phyloP scores from a whole-genome alignment of 169 alveolate genomes.

The Cardiosporidium cionae region DNA sequence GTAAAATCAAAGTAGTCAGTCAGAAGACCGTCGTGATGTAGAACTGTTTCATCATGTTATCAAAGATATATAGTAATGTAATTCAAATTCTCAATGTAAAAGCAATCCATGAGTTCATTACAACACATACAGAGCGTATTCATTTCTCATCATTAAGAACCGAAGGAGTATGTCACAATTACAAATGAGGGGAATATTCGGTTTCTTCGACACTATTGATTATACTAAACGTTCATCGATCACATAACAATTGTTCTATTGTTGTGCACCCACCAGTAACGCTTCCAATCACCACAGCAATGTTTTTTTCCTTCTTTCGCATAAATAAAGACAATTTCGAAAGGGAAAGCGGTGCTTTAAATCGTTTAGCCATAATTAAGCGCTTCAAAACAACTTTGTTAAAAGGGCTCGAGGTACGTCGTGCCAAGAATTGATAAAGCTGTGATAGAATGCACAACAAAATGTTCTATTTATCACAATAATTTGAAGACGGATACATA shows the following conservation, averaged over 20 bases:
- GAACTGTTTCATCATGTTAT: neutral
- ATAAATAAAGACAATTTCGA: slow-evolving; percentile 80
- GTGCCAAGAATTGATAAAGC: slow-evolving; percentile 77
- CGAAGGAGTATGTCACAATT: no score
- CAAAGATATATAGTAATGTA: no score
- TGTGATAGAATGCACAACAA: neutral
- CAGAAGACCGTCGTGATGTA: neutral
- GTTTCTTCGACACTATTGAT: no score
- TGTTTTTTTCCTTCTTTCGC: slow-evolving; percentile 73
- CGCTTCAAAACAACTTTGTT: slow-evolving; percentile 84
- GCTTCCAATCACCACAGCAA: slow-evolving; percentile 93
- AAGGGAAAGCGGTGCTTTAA: slow-evolving; percentile 85
- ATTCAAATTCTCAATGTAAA: no score
- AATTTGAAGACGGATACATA: neutral
- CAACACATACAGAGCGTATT: no score
- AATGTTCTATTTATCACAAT: neutral
- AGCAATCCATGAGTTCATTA: no score
- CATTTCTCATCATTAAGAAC: no score
- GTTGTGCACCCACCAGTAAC: slow-evolving; percentile 89
- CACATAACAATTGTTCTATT: no score
- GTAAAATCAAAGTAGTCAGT: neutral
- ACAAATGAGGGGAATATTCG: no score
- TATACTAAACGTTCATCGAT: no score
- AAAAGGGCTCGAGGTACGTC: slow-evolving; percentile 87
- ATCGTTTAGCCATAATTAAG: slow-evolving; percentile 80